phyloP scores from a whole-genome alignment of 257 asterid genomes.

The Rubia yunnanensis region DNA sequence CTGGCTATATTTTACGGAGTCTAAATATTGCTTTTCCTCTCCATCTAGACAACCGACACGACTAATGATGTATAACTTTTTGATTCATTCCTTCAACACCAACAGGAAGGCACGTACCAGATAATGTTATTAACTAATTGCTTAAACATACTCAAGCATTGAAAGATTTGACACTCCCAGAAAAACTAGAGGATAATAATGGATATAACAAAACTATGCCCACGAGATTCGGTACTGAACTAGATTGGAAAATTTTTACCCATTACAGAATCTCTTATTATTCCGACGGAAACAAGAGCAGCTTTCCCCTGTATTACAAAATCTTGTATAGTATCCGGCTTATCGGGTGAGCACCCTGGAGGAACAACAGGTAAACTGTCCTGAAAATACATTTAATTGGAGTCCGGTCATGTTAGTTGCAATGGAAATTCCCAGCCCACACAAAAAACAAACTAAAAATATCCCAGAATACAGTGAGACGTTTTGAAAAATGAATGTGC shows the following conservation, averaged over 20 bases:
- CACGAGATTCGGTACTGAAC: background rate
- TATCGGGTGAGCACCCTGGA: conserved; percentile 73
- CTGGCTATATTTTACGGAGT: background rate
- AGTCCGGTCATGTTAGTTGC: background rate
- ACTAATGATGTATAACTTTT: too few species aligned
- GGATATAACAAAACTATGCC: background rate
- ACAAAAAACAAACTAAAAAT: background rate
- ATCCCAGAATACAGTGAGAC: conserved; percentile 7
- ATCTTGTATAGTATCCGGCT: conserved; percentile 56
- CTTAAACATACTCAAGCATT: background rate
- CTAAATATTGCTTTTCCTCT: background rate
- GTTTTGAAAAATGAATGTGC: conserved; percentile 9
- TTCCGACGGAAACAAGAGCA: conserved; percentile 91
- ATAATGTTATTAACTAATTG: background rate
- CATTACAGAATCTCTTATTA: conserved; percentile 63
- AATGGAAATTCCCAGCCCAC: background rate
- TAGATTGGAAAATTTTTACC: conserved; percentile 36
- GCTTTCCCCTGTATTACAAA: conserved; percentile 72
- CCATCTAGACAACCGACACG: too few species aligned
- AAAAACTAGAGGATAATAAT: background rate
- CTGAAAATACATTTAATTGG: conserved; percentile 24
- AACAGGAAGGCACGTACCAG: background rate
- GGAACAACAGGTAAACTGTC: conserved; percentile 70
- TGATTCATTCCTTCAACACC: background rate
- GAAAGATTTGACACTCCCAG: background rate